Percentiles rank a stretch among this genome's conserved stretches.
Conservation (phyloP, 768 basidiomycete species). For the Suillus placidus region DNA sequence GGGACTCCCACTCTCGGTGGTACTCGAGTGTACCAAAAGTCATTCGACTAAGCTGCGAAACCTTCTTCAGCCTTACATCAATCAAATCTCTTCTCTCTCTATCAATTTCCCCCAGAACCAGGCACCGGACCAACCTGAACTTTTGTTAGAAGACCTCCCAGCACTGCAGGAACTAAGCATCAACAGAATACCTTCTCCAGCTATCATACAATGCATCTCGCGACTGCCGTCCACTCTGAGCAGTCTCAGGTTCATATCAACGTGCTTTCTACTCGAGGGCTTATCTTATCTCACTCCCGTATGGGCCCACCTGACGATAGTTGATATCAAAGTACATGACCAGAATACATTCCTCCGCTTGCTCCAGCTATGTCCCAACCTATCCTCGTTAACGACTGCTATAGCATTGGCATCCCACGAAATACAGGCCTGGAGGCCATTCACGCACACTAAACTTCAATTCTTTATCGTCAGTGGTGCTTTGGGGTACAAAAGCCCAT, state of each 20-base stretch:
- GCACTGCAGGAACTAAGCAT: slow-evolving; percentile 16
- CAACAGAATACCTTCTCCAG: neutral
- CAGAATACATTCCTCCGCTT: slow-evolving; percentile 6
- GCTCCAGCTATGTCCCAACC: neutral
- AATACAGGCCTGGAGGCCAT: neutral
- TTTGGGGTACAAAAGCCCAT: neutral
- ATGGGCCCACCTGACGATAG: slow-evolving; percentile 23
- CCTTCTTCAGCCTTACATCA: slow-evolving; percentile 23
- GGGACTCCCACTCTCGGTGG: slow-evolving; percentile 22
- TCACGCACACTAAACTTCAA: slow-evolving; percentile 21
- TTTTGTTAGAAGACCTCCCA: slow-evolving; percentile 14
- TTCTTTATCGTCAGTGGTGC: slow-evolving; percentile 6
- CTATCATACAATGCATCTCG: neutral
- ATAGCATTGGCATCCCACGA: neutral
- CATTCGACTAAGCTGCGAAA: neutral
- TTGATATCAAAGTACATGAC: slow-evolving; percentile 8
- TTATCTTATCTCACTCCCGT: slow-evolving; percentile 14
- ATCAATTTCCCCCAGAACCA: slow-evolving; percentile 7
- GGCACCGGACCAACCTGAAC: neutral
- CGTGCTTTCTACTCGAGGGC: slow-evolving; percentile 1
- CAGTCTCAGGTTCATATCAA: slow-evolving; percentile 17
- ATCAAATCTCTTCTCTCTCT: slow-evolving; percentile 6
- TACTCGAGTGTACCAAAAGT: slow-evolving; percentile 14
- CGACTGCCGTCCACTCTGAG: slow-evolving; percentile 8
- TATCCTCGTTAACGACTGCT: slow-evolving; percentile 6